phyloP scores from a whole-genome alignment of 768 basidiomycete genomes.

The Tephrocybe rancida region DNA sequence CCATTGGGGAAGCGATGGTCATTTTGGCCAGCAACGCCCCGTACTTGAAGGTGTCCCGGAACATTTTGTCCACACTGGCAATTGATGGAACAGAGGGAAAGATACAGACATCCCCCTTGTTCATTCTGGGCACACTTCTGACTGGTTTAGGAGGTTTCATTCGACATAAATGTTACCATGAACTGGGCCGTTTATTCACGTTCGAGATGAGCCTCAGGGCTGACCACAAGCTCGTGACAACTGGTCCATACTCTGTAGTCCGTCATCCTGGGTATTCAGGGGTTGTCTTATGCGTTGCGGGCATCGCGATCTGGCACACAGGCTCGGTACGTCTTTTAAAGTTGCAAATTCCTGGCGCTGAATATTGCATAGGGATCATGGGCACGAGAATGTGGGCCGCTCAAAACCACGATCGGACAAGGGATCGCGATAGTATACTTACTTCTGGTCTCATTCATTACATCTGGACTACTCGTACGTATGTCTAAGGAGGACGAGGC shows the following conservation, averaged over 20 bases:
- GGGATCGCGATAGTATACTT: slow-evolving; percentile 26
- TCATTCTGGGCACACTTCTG: slow-evolving; percentile 40
- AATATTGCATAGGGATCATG: slow-evolving; percentile 42
- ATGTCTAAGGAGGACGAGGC: slow-evolving; percentile 49
- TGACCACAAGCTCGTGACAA: slow-evolving; percentile 47
- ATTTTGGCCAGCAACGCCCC: slow-evolving; percentile 34
- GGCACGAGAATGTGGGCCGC: slow-evolving; percentile 42
- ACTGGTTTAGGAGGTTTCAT: slow-evolving; percentile 41
- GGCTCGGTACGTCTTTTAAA: slow-evolving; percentile 30
- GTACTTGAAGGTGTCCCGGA: slow-evolving; percentile 17
- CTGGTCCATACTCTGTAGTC: slow-evolving; percentile 49
- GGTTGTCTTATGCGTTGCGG: slow-evolving; percentile 35
- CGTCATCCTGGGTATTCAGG: slow-evolving; percentile 57
- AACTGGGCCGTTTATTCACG: slow-evolving; percentile 50
- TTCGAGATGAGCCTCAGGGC: slow-evolving; percentile 52
- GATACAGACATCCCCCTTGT: slow-evolving; percentile 30
- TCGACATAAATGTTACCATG: slow-evolving; percentile 44
- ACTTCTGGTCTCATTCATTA: slow-evolving; percentile 31
- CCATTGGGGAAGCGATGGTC: slow-evolving; percentile 37
- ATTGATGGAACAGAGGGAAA: slow-evolving; percentile 22
- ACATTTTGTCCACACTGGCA: slow-evolving; percentile 30
- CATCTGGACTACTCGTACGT: slow-evolving; percentile 36
- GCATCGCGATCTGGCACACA: slow-evolving; percentile 36
- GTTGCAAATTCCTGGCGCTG: background rate
- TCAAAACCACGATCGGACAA: slow-evolving; percentile 33